Evolutionary conservation across 306 rosid genomes (phyloP).

Genomic region (Gleditsia sinensis): DNA sequence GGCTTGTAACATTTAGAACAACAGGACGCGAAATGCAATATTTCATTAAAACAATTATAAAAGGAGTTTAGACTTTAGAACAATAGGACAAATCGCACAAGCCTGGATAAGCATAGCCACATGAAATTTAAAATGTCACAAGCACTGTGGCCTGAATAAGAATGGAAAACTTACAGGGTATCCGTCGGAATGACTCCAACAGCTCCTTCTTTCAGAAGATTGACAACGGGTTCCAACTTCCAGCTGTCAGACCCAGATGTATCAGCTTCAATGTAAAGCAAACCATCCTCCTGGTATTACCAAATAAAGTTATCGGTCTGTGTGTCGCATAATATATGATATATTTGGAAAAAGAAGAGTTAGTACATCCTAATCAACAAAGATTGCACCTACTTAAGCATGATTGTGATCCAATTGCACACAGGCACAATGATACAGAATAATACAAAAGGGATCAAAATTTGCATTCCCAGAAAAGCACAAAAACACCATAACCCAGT

Average conservation of each 20-base stretch:
- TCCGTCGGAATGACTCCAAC: conserved; percentile 97
- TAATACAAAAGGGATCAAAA: background rate
- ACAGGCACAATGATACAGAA: background rate
- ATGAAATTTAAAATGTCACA: background rate
- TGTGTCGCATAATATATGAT: background rate
- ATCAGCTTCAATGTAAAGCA: conserved; percentile 76
- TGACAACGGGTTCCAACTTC: conserved; percentile 75
- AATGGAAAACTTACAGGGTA: conserved; percentile 55
- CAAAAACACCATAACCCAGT: background rate
- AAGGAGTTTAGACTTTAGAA: conserved; percentile 8
- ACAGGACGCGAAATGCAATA: background rate
- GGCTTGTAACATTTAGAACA: background rate
- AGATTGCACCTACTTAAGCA: background rate
- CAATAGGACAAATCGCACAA: background rate
- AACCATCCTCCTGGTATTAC: conserved; percentile 62
- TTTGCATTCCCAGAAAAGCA: background rate
- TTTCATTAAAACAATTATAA: background rate
- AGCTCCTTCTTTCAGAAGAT: conserved; percentile 79
- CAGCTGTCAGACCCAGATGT: conserved; percentile 71
- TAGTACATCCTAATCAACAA: background rate
- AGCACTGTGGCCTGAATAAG: background rate
- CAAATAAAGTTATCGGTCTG: conserved; percentile 1
- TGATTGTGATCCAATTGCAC: background rate
- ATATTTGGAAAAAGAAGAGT: background rate
- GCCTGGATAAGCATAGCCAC: background rate